Evolutionary conservation across 2,329 filamentous ascomycete genomes (phyloP), one percentile per base, ranked within the genome.

Genomic region (Aspergillus sp.): DNA sequence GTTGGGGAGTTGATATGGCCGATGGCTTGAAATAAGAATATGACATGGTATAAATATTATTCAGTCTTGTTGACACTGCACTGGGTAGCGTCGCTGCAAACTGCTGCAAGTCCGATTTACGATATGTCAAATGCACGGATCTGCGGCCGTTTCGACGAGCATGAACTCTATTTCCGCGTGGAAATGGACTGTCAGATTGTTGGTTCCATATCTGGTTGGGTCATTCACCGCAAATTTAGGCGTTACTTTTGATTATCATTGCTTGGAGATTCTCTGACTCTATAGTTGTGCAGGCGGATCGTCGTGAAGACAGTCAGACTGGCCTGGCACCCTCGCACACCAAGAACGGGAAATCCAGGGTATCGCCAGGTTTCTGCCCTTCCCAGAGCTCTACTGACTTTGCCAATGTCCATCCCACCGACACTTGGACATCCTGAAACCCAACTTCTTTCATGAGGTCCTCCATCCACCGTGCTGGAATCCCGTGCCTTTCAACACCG

Each of bases 401-500:
- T 4, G 70, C 66, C 73, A 83, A 68, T 34, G 75, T 74, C 75
- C 81, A 85, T 0, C 76, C 82, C 12, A 74, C 69, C 57, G 78
- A 72, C 1, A 84, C 78, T 8, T 67, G 68, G 0, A 83, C 79
- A 53, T 83, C 75, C 20, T 67, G 72, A 59, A 84, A 84, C 9
- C 82, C 82, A 1, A 75, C 78, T 22, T 77, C 75, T 33, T 67
- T 60, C 68, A 85, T 71, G 50, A 82, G 51, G n/a, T 49, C 63
- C 46, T 71, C 71, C 41, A 82, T 77, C 57, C 77, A 77, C 0
- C 61, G 64, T 30, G 71, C 69, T 24, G 71, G 66, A 39, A 85
- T 79, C 1, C 83, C 83, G 66, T 85, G 82, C 50, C 80, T 69
- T 69, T 83, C 80, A 2, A 85, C 83, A 1, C 82, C 82, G 0